Conservation (phyloP, 768 basidiomycete species). For the Lentinula guzmanii region DNA sequence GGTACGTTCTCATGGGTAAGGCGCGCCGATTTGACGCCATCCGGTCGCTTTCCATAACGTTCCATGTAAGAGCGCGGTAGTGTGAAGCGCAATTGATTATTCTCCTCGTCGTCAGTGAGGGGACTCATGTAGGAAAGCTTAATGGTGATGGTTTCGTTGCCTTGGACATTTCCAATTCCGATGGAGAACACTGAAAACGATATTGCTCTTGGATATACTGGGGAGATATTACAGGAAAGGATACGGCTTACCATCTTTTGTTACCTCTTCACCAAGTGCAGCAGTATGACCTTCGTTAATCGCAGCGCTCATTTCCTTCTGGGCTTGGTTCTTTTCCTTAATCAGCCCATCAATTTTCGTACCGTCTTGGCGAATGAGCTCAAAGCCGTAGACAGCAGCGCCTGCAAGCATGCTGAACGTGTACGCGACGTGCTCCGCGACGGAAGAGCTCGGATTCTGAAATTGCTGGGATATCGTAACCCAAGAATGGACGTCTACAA, state of each 20-base stretch:
- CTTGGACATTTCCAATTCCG: background rate
- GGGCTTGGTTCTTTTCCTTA: background rate
- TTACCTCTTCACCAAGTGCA: background rate
- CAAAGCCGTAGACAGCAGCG: background rate
- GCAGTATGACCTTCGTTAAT: background rate
- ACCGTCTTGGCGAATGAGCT: background rate
- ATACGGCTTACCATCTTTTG: background rate
- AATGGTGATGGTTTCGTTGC: background rate
- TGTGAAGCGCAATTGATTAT: background rate
- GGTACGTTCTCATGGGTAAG: background rate
- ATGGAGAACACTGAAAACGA: background rate
- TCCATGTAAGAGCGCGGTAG: background rate
- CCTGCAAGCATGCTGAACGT: background rate
- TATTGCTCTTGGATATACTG: too few relatives aligned
- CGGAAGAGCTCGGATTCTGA: background rate
- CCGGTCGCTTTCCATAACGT: background rate
- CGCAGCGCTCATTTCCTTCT: background rate
- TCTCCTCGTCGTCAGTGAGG: background rate
- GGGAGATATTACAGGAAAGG: too few relatives aligned
- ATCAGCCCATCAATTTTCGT: background rate
- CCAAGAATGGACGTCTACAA: background rate
- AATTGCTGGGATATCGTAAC: background rate
- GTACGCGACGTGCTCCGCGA: background rate
- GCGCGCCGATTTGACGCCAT: too few relatives aligned
- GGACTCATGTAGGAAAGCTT: background rate